phyloP scores from a whole-genome alignment of 1,139 yeast genomes.

The Magnusiomyces fungicola region DNA sequence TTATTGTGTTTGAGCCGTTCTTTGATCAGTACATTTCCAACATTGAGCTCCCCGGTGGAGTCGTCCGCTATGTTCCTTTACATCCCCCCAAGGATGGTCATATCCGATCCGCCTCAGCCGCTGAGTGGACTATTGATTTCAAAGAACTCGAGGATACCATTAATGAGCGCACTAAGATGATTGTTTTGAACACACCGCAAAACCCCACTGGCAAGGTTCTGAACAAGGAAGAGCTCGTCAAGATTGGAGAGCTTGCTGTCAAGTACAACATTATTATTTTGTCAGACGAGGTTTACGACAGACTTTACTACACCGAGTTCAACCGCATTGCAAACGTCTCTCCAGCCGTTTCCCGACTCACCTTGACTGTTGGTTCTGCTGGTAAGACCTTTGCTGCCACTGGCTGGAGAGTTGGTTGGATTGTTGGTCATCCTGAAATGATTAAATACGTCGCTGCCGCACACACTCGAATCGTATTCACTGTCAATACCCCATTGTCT shows the following conservation, averaged over 20 bases:
- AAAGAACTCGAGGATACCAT: slow-evolving; percentile 64
- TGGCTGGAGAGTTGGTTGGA: slow-evolving; percentile 98
- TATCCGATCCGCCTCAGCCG: slow-evolving; percentile 58
- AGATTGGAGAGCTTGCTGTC: slow-evolving; percentile 75
- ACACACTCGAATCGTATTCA: slow-evolving; percentile 85
- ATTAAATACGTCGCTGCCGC: slow-evolving; percentile 80
- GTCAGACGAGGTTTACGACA: slow-evolving; percentile 93
- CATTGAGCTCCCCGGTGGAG: slow-evolving; percentile 89
- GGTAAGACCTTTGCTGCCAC: slow-evolving; percentile 97
- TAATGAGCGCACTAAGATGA: slow-evolving; percentile 68
- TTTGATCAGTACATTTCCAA: slow-evolving; percentile 95
- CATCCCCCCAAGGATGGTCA: slow-evolving; percentile 75
- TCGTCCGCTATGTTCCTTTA: slow-evolving; percentile 74
- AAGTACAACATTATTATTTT: slow-evolving; percentile 72
- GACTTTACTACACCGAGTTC: slow-evolving; percentile 67
- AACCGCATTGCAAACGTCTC: slow-evolving; percentile 77
- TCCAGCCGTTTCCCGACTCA: slow-evolving; percentile 69
- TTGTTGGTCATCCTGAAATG: slow-evolving; percentile 77
- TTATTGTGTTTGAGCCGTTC: slow-evolving; percentile 93
- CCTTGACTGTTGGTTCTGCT: slow-evolving; percentile 91
- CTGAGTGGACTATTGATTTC: slow-evolving; percentile 84
- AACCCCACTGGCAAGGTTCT: slow-evolving; percentile 93
- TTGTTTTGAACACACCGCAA: slow-evolving; percentile 89
- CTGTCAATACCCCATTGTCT: slow-evolving; percentile 90
- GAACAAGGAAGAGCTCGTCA: slow-evolving; percentile 59